Conservation (phyloP, 1,139 yeast species). For the Suhomyces maxii region DNA sequence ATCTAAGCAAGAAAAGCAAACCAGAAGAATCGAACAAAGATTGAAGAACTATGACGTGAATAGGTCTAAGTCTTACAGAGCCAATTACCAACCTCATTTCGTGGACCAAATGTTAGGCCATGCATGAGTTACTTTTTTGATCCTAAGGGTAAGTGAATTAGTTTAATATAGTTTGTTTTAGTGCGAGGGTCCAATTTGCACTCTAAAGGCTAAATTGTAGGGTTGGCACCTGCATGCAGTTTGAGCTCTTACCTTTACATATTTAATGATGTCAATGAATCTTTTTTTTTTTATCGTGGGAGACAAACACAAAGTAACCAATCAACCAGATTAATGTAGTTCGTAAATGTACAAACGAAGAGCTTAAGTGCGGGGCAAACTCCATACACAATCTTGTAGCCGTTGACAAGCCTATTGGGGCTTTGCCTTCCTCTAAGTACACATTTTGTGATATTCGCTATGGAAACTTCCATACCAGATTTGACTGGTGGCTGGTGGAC, state of each 20-base stretch:
- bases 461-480: background rate
- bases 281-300: too few relatives aligned
- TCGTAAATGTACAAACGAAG: too few relatives aligned
- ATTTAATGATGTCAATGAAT: background rate
- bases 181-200: too few relatives aligned
- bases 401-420: background rate
- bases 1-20: slow-evolving; percentile 36
- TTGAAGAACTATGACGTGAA: slow-evolving; percentile 27
- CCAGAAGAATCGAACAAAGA: slow-evolving; percentile 26
- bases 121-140: slow-evolving; percentile 1
- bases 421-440: background rate
- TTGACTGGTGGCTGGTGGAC: background rate
- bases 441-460: too few relatives aligned
- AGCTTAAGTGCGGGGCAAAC: too few relatives aligned
- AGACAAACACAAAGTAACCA: too few relatives aligned
- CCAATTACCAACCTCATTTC: slow-evolving; percentile 40
- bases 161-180: too few relatives aligned
- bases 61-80: slow-evolving; percentile 27
- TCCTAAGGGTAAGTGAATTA: too few relatives aligned
- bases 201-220: too few relatives aligned
- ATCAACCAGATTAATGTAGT: too few relatives aligned
- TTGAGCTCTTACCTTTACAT: too few relatives aligned
- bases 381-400: background rate
- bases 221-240: too few relatives aligned
- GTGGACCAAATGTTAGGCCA: slow-evolving; percentile 36